Evolutionary conservation across 257 asterid genomes (phyloP).

Genomic region (Cordia subcordata): DNA sequence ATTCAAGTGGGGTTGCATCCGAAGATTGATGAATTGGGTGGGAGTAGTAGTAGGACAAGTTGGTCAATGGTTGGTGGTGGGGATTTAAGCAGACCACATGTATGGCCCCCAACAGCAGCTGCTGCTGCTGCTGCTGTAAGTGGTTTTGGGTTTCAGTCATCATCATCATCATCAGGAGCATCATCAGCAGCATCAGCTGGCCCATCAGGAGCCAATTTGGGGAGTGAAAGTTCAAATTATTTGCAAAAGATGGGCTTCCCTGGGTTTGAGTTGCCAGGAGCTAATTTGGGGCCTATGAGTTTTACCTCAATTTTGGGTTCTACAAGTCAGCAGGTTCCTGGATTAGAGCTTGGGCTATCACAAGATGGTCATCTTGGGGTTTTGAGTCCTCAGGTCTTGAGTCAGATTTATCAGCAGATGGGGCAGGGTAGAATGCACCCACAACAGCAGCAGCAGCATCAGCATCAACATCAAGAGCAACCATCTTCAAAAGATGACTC

Average conservation of each 20-base stretch:
- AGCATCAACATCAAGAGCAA: neutral
- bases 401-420: constrained; percentile 66
- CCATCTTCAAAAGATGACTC: constrained; percentile 49
- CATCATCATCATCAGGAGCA: constrained; percentile 32
- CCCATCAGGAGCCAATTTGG: constrained; percentile 24
- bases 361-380: constrained; percentile 63
- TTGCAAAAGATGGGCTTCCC: constrained; percentile 46
- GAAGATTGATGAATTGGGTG: constrained; percentile 43
- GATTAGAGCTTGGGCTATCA: constrained; percentile 67
- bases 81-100: constrained; percentile 46
- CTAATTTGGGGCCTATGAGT: constrained; percentile 45
- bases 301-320: constrained; percentile 56
- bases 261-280: constrained; percentile 51
- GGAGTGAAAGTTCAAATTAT: constrained; percentile 37
- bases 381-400: constrained; percentile 40
- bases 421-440: constrained; percentile 35
- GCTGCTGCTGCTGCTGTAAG: constrained; percentile 16
- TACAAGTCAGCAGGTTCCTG: constrained; percentile 48
- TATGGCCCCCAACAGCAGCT: constrained; percentile 41
- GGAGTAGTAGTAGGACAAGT: constrained; percentile 33
- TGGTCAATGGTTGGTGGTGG: constrained; percentile 46
- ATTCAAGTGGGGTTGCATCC: constrained; percentile 47
- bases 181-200: constrained; percentile 33
- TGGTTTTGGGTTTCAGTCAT: constrained; percentile 39
- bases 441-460: constrained; percentile 29